These are phyloP conservation scores for Penicillium ochrochloron DNA, from an alignment of 495 filamentous ascomycete genomes.

Conservation along the genomic window DNA sequence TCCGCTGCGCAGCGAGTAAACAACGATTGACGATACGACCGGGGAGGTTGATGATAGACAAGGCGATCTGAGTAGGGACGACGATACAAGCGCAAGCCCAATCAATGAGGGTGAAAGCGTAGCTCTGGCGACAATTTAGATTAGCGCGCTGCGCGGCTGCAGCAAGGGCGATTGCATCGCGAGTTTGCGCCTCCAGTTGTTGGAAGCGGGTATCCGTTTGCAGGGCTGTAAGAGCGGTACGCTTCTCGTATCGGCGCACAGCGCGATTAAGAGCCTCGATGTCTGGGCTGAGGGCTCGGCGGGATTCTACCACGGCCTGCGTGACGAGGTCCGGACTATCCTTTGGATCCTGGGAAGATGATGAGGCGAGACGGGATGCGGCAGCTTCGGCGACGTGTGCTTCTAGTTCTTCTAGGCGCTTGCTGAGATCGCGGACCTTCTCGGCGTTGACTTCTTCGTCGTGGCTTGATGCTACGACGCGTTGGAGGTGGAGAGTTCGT, in stretches of 20 bases:
- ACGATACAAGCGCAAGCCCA: conserved; percentile 38
- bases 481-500: conserved; percentile 83
- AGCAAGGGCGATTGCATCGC: conserved; percentile 78
- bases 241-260: conserved; percentile 92
- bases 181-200: conserved; percentile 68
- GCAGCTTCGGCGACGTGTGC: conserved; percentile 53
- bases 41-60: conserved; percentile 35
- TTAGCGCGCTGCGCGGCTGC: conserved; percentile 67
- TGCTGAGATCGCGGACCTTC: conserved; percentile 60
- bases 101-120: conserved; percentile 30
- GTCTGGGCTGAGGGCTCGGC: conserved; percentile 72
- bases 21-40: conserved; percentile 27
- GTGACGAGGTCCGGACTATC: conserved; percentile 40
- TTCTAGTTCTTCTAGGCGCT: conserved; percentile 75
- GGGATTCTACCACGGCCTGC: conserved; percentile 63
- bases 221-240: conserved; percentile 68
- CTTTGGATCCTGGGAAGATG: conserved; percentile 21
- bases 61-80: conserved; percentile 33
- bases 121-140: conserved; percentile 22
- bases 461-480: conserved; percentile 61
- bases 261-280: conserved; percentile 89
- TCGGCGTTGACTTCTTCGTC: conserved; percentile 43
- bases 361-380: conserved; percentile 29
- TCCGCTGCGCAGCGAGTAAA: conserved; percentile 20
- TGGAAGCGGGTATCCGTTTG: conserved; percentile 77